phyloP scores from a whole-genome alignment of 495 filamentous ascomycete species.

The Penicillium salamii region DNA sequence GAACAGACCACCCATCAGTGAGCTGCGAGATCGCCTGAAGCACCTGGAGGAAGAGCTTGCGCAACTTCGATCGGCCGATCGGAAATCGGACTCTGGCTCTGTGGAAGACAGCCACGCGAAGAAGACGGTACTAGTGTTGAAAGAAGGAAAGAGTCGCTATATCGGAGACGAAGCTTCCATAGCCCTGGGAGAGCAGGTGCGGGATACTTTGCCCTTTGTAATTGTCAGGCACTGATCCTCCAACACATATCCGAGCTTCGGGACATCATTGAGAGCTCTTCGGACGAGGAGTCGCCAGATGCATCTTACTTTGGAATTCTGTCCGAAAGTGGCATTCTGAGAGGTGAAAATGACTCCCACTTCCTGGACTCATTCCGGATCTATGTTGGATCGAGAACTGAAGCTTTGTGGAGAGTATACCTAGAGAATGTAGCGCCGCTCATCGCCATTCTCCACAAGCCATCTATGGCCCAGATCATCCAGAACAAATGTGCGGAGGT shows the following conservation, averaged over 20 bases:
- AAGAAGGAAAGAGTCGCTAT: slow-evolving; percentile 68
- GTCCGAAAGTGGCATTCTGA: not conserved
- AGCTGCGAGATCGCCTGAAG: slow-evolving; percentile 64
- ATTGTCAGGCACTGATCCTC: not conserved
- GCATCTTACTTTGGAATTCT: not conserved
- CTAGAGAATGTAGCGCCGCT: slow-evolving; percentile 63
- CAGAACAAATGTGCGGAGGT: slow-evolving; percentile 32
- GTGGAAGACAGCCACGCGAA: not conserved
- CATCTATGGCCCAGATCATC: slow-evolving; percentile 43
- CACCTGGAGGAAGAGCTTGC: slow-evolving; percentile 71
- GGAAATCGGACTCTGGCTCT: not conserved
- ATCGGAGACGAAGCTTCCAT: slow-evolving; percentile 55
- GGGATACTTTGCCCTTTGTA: not conserved
- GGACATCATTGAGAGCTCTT: slow-evolving; percentile 53
- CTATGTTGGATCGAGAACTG: slow-evolving; percentile 50
- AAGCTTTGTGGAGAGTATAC: slow-evolving; percentile 60
- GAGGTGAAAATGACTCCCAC: not conserved
- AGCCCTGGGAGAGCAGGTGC: slow-evolving; percentile 63
- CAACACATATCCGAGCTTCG: slow-evolving; percentile 52
- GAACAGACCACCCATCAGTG: slow-evolving; percentile 48
- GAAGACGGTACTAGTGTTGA: slow-evolving; percentile 59
- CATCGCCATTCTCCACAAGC: slow-evolving; percentile 58
- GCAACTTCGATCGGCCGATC: slow-evolving; percentile 30
- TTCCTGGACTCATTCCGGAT: slow-evolving; percentile 1
- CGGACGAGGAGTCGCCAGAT: slow-evolving; percentile 38